These are phyloP conservation scores for Miscanthus lutarioriparius DNA, from an alignment of 176 grass and related monocot genomes.

Conservation along the genomic window DNA sequence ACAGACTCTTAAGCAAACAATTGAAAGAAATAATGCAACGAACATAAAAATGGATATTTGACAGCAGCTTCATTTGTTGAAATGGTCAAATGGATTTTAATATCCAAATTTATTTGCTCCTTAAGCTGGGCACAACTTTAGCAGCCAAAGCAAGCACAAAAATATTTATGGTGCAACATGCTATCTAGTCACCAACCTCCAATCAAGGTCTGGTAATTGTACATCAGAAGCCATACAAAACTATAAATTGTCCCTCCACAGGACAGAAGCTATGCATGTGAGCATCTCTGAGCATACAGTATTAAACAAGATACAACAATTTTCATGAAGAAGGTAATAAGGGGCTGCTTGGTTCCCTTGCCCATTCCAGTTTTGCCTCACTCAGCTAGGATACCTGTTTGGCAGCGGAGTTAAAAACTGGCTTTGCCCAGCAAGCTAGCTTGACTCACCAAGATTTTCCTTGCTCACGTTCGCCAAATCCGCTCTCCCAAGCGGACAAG, in stretches of 20 bases:
- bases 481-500: too few species aligned
- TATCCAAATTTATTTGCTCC: neutral
- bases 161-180: neutral
- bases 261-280: neutral
- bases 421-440: too few species aligned
- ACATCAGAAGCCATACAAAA: neutral
- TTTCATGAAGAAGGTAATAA: neutral
- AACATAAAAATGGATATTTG: neutral
- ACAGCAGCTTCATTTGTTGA: neutral
- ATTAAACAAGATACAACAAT: neutral
- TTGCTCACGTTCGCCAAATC: too few species aligned
- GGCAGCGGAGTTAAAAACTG: too few species aligned
- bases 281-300: too few species aligned
- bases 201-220: too few species aligned
- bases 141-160: too few species aligned
- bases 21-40: neutral
- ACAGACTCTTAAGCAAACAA: slow-evolving; percentile 2
- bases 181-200: neutral
- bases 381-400: too few species aligned
- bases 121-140: neutral
- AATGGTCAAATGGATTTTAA: neutral
- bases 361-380: too few species aligned
- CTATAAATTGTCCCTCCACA: neutral
- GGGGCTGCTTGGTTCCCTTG: too few species aligned
- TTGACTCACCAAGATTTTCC: too few species aligned